Evolutionary conservation across 73 alveolate genomes (phyloP).

Genomic region (Paramecium primaurelia): DNA sequence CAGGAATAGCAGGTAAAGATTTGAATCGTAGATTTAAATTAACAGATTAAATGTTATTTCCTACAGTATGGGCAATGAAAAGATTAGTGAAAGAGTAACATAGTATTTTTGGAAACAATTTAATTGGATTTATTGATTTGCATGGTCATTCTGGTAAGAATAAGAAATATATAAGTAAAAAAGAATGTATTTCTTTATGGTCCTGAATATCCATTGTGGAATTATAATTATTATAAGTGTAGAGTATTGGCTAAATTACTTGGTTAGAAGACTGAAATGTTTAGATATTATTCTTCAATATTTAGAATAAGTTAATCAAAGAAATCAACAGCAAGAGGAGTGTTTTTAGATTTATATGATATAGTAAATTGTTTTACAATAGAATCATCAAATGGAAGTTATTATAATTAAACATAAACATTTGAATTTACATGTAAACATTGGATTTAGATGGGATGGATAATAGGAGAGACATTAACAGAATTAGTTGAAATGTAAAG

Average conservation of each 20-base stretch:
- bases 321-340: slow-evolving; percentile 54
- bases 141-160: slow-evolving; percentile 74
- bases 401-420: slow-evolving; percentile 8
- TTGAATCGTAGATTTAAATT: slow-evolving; percentile 82
- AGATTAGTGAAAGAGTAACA: slow-evolving; percentile 63
- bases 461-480: slow-evolving; percentile 10
- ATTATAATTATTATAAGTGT: slow-evolving; percentile 54
- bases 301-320: slow-evolving; percentile 34
- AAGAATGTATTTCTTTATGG: slow-evolving; percentile 82
- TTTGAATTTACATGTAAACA: slow-evolving; percentile 7
- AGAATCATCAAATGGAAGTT: slow-evolving; percentile 60
- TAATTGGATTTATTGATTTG: slow-evolving; percentile 69
- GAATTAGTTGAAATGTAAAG: slow-evolving; percentile 2
- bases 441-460: slow-evolving; percentile 46
- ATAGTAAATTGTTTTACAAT: slow-evolving; percentile 47
- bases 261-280: slow-evolving; percentile 37
- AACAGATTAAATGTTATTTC: slow-evolving; percentile 84
- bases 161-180: slow-evolving; percentile 38
- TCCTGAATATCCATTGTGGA: slow-evolving; percentile 70
- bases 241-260: slow-evolving; percentile 42
- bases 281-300: slow-evolving; percentile 56
- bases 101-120: slow-evolving; percentile 32
- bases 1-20: slow-evolving; percentile 85
- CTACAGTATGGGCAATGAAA: slow-evolving; percentile 80
- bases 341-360: slow-evolving; percentile 33